Evolutionary conservation across 2,329 filamentous ascomycete genomes (phyloP).

Genomic region (Grosmannia clavigera): DNA sequence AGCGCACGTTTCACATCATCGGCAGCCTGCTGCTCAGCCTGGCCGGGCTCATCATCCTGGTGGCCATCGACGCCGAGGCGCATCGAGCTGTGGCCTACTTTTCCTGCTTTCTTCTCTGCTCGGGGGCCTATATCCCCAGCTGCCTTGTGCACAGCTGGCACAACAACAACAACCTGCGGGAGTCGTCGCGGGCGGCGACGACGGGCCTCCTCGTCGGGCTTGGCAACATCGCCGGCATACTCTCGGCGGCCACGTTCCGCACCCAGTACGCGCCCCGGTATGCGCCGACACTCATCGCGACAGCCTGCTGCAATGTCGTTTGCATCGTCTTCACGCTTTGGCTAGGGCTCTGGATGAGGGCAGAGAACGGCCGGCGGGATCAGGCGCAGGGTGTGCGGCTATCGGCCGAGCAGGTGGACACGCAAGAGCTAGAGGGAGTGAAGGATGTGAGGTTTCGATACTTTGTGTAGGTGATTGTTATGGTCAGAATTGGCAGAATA

Average conservation of each 20-base stretch:
- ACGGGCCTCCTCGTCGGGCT: conserved; percentile 12
- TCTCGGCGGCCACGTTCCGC: conserved; percentile 10
- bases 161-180: conserved; percentile 14
- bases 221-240: conserved; percentile 14
- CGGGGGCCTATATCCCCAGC: conserved; percentile 11
- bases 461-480: not conserved
- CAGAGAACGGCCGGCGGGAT: not conserved
- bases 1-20: conserved; percentile 12
- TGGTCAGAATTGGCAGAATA: not conserved
- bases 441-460: not conserved
- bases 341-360: not conserved
- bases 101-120: conserved; percentile 7
- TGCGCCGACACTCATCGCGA: not conserved
- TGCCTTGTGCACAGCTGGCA: conserved; percentile 12
- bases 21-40: conserved; percentile 1
- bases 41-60: conserved; percentile 7
- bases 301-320: not conserved
- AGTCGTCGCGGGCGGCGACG: conserved; percentile 13
- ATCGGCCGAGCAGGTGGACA: not conserved
- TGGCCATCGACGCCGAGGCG: conserved; percentile 7
- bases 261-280: conserved; percentile 12
- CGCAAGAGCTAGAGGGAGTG: not conserved
- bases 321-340: conserved; percentile 1
- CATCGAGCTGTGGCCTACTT: conserved; percentile 12
- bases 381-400: not conserved